Conservation (phyloP, 169 alveolate species). For the Cryptosporidium tyzzeri region DNA sequence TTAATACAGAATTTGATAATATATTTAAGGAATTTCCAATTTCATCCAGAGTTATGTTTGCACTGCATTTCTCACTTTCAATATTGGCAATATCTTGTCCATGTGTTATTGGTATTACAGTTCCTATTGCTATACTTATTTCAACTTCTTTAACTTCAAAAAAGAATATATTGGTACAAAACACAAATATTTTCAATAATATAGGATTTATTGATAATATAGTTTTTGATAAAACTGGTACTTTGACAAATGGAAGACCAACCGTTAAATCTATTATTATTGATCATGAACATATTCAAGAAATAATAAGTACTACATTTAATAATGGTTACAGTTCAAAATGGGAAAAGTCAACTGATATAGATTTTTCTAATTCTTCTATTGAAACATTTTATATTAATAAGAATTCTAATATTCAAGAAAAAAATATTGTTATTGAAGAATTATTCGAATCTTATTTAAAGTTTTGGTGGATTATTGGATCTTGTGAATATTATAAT, state of each 20-base stretch:
- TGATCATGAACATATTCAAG: slow-evolving; percentile 1
- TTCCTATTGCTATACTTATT: slow-evolving; percentile 60
- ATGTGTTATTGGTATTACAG: slow-evolving; percentile 63
- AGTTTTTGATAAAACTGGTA: slow-evolving; percentile 66
- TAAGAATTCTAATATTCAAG: background rate
- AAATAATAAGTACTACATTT: background rate
- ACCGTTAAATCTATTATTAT: slow-evolving; percentile 29
- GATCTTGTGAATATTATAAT: slow-evolving; percentile 46
- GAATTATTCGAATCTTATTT: slow-evolving; percentile 21
- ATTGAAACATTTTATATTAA: slow-evolving; percentile 34
- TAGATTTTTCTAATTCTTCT: background rate
- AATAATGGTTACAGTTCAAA: background rate
- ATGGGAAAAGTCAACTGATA: background rate
- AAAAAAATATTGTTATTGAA: background rate
- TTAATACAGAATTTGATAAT: slow-evolving; percentile 5
- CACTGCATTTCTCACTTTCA: slow-evolving; percentile 58
- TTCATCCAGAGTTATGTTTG: slow-evolving; percentile 61
- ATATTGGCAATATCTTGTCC: slow-evolving; percentile 72
- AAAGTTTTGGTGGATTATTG: slow-evolving; percentile 75
- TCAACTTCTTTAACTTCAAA: slow-evolving; percentile 57
- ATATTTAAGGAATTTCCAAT: slow-evolving; percentile 49
- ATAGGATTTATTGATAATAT: slow-evolving; percentile 21
- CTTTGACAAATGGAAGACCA: slow-evolving; percentile 71
- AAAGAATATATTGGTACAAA: slow-evolving; percentile 60
- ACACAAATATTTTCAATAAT: slow-evolving; percentile 5